Evolutionary conservation across 2,329 filamentous ascomycete genomes (phyloP).

Genomic region (Phaeosphaeriaceae sp.): DNA sequence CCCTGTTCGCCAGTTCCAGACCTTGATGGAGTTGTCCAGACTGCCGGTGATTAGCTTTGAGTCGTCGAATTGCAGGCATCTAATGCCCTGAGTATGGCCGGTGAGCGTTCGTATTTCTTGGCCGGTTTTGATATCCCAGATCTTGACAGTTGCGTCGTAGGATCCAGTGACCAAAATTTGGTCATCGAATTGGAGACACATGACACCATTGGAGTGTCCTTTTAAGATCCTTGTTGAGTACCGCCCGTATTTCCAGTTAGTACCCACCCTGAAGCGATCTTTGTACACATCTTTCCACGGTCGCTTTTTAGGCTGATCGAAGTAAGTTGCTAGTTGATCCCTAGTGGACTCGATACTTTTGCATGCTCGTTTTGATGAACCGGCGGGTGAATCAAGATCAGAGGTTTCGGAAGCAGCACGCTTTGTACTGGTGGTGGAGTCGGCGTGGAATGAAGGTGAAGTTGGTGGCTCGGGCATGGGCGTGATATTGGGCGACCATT

Average conservation of each 20-base stretch:
- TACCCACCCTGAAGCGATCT: conserved; percentile 92
- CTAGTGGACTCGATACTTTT: conserved; percentile 21
- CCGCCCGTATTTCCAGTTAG: conserved; percentile 95
- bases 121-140: conserved; percentile 92
- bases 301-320: conserved; percentile 58
- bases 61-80: conserved; percentile 91
- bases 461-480: conserved; percentile 50
- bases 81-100: conserved; percentile 83
- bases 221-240: conserved; percentile 84
- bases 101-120: conserved; percentile 82
- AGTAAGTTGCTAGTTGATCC: conserved; percentile 54
- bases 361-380: conserved; percentile 44
- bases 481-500: conserved; percentile 60
- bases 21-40: conserved; percentile 83
- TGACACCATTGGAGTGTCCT: conserved; percentile 87
- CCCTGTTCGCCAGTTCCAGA: conserved; percentile 97
- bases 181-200: conserved; percentile 81
- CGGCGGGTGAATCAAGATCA: conserved; percentile 29
- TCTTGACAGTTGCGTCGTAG: conserved; percentile 93
- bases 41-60: conserved; percentile 89
- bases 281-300: conserved; percentile 98
- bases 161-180: conserved; percentile 91
- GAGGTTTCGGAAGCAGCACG: conserved; percentile 34
- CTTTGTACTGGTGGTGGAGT: conserved; percentile 30
- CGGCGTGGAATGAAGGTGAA: conserved; percentile 15